phyloP scores from a whole-genome alignment of 352 stramenopile species.

The Pythium biforme region DNA sequence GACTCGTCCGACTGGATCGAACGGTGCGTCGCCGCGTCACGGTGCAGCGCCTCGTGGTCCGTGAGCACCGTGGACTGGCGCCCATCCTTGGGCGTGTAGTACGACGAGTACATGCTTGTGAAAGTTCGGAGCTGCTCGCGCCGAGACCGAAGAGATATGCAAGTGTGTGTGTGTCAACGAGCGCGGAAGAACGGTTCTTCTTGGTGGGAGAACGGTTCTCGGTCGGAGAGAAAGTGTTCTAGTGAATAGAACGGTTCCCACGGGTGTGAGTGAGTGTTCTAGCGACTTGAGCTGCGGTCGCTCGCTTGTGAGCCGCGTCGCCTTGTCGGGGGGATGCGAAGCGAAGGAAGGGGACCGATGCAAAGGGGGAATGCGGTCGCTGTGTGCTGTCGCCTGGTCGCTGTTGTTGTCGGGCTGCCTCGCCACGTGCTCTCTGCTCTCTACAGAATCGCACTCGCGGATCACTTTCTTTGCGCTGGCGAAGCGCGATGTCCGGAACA shows the following conservation, averaged over 20 bases:
- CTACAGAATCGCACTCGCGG: neutral
- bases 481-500: slow-evolving; percentile 17
- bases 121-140: neutral
- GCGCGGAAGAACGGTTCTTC: neutral
- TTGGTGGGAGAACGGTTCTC: neutral
- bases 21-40: slow-evolving; percentile 75
- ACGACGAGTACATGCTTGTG: slow-evolving; percentile 83
- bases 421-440: slow-evolving; percentile 20
- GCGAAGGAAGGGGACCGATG: neutral
- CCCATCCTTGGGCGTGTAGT: slow-evolving; percentile 73
- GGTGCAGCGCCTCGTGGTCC: slow-evolving; percentile 82
- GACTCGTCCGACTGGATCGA: slow-evolving; percentile 80
- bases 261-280: neutral
- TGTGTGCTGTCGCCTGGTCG: slow-evolving; percentile 21
- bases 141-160: neutral
- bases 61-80: slow-evolving; percentile 73
- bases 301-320: slow-evolving; percentile 8
- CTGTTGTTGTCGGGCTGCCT: neutral
- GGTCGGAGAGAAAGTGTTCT: neutral
- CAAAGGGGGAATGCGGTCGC: neutral
- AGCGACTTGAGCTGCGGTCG: neutral
- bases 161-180: too few species aligned
- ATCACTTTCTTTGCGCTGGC: slow-evolving; percentile 12
- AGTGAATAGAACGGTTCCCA: neutral
- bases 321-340: slow-evolving; percentile 6